Evolutionary conservation across 805 yeast genomes (phyloP), one percentile per base, ranked within the genome.

Genomic region (Metschnikowia santaceciliae): DNA sequence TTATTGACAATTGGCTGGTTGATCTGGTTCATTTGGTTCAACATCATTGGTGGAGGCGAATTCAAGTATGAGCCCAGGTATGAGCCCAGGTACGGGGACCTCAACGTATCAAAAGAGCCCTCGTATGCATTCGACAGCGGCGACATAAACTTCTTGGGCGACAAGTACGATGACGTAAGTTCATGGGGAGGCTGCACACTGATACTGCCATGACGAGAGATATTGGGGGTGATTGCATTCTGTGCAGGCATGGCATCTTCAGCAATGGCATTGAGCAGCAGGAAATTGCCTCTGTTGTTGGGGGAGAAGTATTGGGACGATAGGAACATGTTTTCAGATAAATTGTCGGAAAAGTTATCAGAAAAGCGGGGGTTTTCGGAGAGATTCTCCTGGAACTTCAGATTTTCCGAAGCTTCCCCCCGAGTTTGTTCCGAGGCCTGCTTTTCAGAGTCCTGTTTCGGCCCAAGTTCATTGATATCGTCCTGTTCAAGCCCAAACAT

Each of bases 241-340:
- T 17, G 50, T 33, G 55, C 43, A 35, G 44, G 45, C 36, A 50
- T 47, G 11, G 62, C 57, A 46, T 62, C 65, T 51, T 70, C 74
- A 13, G 71, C 68, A 39, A 71, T 71, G 2, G 71, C 56, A 50
- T 68, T 66, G 39, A 71, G 62, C 36, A 62, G 54, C 55, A 61
- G 60, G 49, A 57, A 69, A 47, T 62, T 58, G 49, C 54, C 53
- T 13, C 60, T 48, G 34, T 63, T 60, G 10, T 69, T 65, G 3
- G 78, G 78, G 4, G 76, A 71, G 47, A 74, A 74, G 55, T 72
- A 74, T 51, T 71, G 75, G 5, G 75, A 64, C 36, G 69, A 67
- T 26, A 68, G 52, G 42, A 70, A 70, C 46, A 59, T 55, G 48
- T 54, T 54, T 50, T 51, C 53, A 36, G 51, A 48, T 36, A 43